Base-by-base conservation (phyloP, 768 basidiomycete species). In the Jaapia argillacea region DNA sequence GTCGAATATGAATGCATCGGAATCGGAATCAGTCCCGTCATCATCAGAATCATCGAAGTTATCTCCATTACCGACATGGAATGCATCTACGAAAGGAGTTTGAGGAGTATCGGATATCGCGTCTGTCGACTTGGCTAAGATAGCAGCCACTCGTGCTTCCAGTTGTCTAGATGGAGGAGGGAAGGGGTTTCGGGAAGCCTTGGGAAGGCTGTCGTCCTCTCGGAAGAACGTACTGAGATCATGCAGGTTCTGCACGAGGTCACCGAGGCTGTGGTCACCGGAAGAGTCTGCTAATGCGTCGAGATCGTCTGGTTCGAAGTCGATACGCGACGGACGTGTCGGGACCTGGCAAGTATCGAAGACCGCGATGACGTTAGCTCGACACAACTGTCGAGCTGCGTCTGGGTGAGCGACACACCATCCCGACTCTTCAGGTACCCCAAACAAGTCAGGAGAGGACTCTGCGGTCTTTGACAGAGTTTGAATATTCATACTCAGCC, bases 401-500 rank as follows among this genome's bases (percentile, higher is more conserved):
- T 82, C 79, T 5, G 75, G 70, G 51, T 77, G 79, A 20, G 87
- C 75, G 38, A 92, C 73, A 49, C 78, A 85, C 92, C 92, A 96
- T 14, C 92, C 92, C 3, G 85, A 87, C 28, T 80, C 77, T 44
- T 81, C 72, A 1, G 86, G 82, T 20, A 87, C 68, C 13, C 91
- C 89, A 55, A 93, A 93, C 10, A 93, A 72, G 20, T 79, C 81
- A 1, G 79, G 76, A 5, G 70, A 66, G 4, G 75, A 70, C 28
- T 83, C 76, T 7, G 71, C 65, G 35, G 70, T 65, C 21, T 65
- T 56, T 23, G 65, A 57, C 25, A 62, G 59, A 13, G 70, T 59
- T 23, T 70, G 73, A 20, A 71, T 57, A 49, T 85, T 81, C 77
- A 92, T 81, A 60, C 90, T 91, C 87, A 93, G 90, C 4, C 88